A percentile compares a stretch with the other conserved stretches of the same genome.
Evolutionary conservation across 495 filamentous ascomycete species (phyloP).

Genomic region (Lasiosphaeria miniovina): DNA sequence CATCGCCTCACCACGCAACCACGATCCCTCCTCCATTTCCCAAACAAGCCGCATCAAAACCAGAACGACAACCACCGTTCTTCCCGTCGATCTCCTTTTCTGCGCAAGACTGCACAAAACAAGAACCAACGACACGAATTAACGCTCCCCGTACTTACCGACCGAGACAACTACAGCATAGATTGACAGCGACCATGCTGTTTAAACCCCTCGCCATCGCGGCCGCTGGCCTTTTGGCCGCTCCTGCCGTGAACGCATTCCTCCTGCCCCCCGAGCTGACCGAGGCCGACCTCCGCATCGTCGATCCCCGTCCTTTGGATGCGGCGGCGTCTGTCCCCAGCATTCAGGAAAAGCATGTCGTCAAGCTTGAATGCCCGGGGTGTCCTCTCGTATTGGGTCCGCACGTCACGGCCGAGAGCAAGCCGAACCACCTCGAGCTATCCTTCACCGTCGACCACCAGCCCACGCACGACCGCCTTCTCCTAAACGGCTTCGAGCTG

Average conservation of each 20-base stretch:
- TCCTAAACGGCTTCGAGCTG: conserved; percentile 45
- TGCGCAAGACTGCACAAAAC: no score
- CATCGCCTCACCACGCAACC: neutral
- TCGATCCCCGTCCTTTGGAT: conserved; percentile 14
- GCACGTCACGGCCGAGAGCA: conserved; percentile 24
- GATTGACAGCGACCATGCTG: conserved; percentile 21
- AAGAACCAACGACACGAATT: no score
- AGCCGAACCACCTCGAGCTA: conserved; percentile 41
- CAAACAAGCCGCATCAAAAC: neutral
- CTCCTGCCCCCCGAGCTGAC: conserved; percentile 27
- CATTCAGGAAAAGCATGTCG: conserved; percentile 15
- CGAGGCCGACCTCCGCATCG: conserved; percentile 20
- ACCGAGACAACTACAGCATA: neutral
- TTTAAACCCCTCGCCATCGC: conserved; percentile 27
- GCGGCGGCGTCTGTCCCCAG: neutral
- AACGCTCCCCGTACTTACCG: no score
- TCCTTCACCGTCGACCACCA: conserved; percentile 36
- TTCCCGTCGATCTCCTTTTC: no score
- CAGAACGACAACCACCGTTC: no score
- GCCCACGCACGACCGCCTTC: conserved; percentile 31
- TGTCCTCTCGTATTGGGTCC: conserved; percentile 34
- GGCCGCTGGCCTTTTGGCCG: conserved; percentile 21
- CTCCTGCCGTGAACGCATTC: conserved; percentile 23
- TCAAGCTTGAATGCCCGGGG: conserved; percentile 43
- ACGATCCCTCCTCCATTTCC: neutral